Base-by-base conservation (phyloP, 2,329 filamentous ascomycete species). In the Penicillium oxalicum region DNA sequence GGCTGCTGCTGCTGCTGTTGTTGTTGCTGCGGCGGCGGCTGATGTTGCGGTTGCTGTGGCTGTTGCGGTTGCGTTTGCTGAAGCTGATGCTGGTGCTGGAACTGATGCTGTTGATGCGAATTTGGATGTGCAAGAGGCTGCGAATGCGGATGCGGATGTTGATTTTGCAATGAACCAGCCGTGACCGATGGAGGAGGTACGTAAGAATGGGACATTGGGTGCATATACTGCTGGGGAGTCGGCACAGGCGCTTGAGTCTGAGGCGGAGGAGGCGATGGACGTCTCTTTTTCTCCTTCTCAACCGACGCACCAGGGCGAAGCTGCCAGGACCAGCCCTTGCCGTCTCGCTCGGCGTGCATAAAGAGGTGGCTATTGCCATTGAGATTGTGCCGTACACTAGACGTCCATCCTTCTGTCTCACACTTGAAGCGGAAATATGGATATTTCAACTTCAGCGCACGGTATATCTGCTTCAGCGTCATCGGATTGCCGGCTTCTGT, bases 401-500 rank as follows among this genome's bases (percentile, higher is more conserved):
- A 83, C 51, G 83, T 81, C 82, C 82, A 85, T 11, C 82, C 82
- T 54, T 77, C 76, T 1, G 81, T 83, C 46, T 77, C 78, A 61
- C 82, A 82, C 59, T 80, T 81, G 70, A 80, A 84, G 59, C 72
- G 72, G 59, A 76, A 76, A 59, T 79, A 84, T 1, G 81, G 81
- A 58, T 81, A 84, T 53, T 80, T 80, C 56, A 79, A 71, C 62
- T 82, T 80, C 48, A 85, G 76, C 37, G 79, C 78, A 54, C 79
- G 77, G 62, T 85, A 85, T 39, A 85, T 84, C 58, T 83, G 80
- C 59, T 83, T 82, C 28, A 85, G 68, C 40, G 82, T 82, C 72
- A 84, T 81, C 49, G 78, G 75, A 18, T 70, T 77, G 27, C 71
- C 70, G 34, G 79, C 76, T 34, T 80, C 76, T 1, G 78, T 76